Base-by-base conservation (phyloP, 306 rosid species). In the Cucurbita maxima region DNA sequence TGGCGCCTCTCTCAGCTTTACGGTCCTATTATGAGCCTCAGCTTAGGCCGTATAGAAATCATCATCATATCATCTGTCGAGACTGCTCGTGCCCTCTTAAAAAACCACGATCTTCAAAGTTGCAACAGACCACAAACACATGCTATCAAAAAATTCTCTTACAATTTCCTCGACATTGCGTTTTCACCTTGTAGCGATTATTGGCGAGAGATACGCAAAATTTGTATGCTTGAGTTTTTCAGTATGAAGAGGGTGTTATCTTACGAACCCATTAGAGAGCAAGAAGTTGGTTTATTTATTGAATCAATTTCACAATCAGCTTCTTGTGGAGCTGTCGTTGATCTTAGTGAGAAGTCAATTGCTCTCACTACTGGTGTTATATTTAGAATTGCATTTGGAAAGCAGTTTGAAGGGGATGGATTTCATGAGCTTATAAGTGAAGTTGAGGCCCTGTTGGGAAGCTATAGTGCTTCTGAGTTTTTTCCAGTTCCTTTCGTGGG, bases 361-460 rank as follows among this genome's bases (percentile, higher is more conserved):
- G 54, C 57, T 51, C 58, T 87, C 13, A 70, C 87, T 0, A 74
- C 64, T 20, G 66, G 72, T 5, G 11, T 82, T 3, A 79, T 79
- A 0, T 87, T 90, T n/a, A 75, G 84, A 56, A 78, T 84, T 38
- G 88, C 83, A 45, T 86, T 79, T 8, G 89, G 92, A 34, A 85
- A 64, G 73, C 76, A 37, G 45, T 79, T 75, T 38, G 55, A 58
- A 43, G 78, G 72, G 7, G 64, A 53, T 3, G 84, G 53, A 22
- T 79, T 85, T 76, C 81, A 81, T 41, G 77, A 75, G 18, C 16
- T 86, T 67, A 67, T 89, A 1, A 76, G 52, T 18, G 92, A 83
- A 44, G 80, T 75, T 2, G 75, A 78, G 40, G 80, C 78, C 6
- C 10, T 80, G 78, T 4, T 82, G 1, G 43, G 74, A 14, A 84